Conservation (phyloP, 1,139 yeast genomes). For the Kurtzmaniella quercitrusa region DNA sequence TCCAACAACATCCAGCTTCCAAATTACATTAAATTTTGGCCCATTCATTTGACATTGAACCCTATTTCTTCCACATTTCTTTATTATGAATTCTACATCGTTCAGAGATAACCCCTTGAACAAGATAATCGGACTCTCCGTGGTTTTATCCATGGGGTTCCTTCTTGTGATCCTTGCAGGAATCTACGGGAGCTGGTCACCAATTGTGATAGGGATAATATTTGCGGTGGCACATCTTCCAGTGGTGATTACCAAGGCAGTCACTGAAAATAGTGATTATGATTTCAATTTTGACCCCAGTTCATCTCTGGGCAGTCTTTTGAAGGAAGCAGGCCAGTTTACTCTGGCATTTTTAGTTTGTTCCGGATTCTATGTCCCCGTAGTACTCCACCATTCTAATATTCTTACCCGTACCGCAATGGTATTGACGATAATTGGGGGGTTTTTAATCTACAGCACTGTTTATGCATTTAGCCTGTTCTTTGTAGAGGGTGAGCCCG, state of each 20-base stretch:
- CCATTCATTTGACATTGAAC: too few relatives aligned
- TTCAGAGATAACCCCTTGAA: constrained; percentile 54
- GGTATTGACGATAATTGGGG: constrained; percentile 65
- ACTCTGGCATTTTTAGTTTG: constrained; percentile 62
- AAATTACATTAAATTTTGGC: too few relatives aligned
- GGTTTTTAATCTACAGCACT: constrained; percentile 65
- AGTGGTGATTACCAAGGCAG: constrained; percentile 37
- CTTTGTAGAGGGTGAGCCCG: constrained; percentile 58
- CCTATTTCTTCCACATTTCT: too few relatives aligned
- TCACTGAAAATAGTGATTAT: constrained; percentile 33
- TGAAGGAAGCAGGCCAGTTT: constrained; percentile 63
- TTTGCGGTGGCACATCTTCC: constrained; percentile 70
- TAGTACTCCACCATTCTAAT: constrained; percentile 60
- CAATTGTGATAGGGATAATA: constrained; percentile 53
- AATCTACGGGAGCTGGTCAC: constrained; percentile 73
- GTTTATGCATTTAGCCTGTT: constrained; percentile 69
- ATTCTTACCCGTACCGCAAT: constrained; percentile 57
- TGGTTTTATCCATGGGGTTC: constrained; percentile 74
- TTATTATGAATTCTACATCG: constrained; percentile 27
- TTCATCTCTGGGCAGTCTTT: constrained; percentile 24
- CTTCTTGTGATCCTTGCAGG: constrained; percentile 75
- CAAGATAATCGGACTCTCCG: constrained; percentile 68
- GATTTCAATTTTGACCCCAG: constrained; percentile 44
- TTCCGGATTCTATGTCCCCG: constrained; percentile 65
- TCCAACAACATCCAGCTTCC: too few relatives aligned